Conservation (phyloP, 2,329 filamentous ascomycete genomes). For the Aspergillus melleus region DNA sequence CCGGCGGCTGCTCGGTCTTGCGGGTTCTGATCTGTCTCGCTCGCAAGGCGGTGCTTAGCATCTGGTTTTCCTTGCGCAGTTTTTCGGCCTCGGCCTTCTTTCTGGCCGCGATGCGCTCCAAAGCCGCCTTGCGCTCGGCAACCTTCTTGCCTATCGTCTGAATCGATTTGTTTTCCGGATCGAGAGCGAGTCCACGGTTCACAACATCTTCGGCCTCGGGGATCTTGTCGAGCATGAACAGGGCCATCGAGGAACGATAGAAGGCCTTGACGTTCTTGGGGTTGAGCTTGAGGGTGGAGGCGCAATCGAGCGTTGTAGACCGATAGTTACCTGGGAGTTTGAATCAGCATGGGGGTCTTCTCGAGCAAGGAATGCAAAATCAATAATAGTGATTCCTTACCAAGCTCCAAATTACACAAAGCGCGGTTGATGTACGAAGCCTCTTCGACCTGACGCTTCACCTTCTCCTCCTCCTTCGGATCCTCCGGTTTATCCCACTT, state of each 20-base stretch:
- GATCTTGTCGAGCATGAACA: conserved; percentile 76
- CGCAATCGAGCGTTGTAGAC: conserved; percentile 81
- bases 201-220: conserved; percentile 79
- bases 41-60: conserved; percentile 65
- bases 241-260: conserved; percentile 78
- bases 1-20: conserved; percentile 69
- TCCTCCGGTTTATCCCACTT: conserved; percentile 54
- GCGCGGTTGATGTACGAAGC: conserved; percentile 83
- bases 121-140: conserved; percentile 54
- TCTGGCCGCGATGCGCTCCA: conserved; percentile 57
- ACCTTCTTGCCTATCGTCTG: conserved; percentile 64
- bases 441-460: conserved; percentile 68
- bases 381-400: too few relatives aligned
- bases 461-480: conserved; percentile 57
- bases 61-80: conserved; percentile 54
- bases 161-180: conserved; percentile 68
- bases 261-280: conserved; percentile 82
- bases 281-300: conserved; percentile 75
- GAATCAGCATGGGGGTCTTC: not conserved
- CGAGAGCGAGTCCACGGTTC: conserved; percentile 69
- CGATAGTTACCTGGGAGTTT: conserved; percentile 71
- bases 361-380: not conserved
- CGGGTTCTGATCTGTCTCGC: conserved; percentile 70
- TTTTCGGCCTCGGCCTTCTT: conserved; percentile 53
- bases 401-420: conserved; percentile 81